phyloP scores from a whole-genome alignment of 768 basidiomycete species.

The Boletus rufocinnamomeus region DNA sequence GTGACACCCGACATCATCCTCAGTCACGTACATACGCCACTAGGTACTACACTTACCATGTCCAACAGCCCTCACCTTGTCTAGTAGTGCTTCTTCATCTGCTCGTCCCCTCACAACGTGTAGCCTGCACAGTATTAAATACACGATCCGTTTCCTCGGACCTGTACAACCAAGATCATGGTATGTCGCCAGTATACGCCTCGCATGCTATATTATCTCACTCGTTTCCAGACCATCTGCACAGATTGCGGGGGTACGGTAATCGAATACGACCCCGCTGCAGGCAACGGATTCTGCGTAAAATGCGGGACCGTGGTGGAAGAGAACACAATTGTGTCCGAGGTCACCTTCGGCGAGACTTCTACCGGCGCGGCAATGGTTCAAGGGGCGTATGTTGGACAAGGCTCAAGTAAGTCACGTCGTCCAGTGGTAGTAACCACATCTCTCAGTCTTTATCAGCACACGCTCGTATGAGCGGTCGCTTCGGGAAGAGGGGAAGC shows the following conservation, averaged over 20 bases:
- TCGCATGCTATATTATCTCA: background rate
- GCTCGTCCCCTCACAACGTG: background rate
- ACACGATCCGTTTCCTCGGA: background rate
- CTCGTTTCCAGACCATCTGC: slow-evolving; percentile 54
- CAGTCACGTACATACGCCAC: background rate
- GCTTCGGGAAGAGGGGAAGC: slow-evolving; percentile 76
- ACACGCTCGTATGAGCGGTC: slow-evolving; percentile 79
- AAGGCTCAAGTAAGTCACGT: slow-evolving; percentile 77
- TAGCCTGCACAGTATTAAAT: background rate
- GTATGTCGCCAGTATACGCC: slow-evolving; percentile 8
- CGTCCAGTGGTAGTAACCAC: background rate
- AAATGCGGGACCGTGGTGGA: slow-evolving; percentile 89
- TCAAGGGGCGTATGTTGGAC: slow-evolving; percentile 88
- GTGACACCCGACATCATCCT: background rate
- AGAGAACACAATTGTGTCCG: slow-evolving; percentile 91
- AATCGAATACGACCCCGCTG: slow-evolving; percentile 82
- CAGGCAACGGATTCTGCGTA: slow-evolving; percentile 84
- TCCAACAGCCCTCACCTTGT: background rate
- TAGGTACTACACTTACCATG: background rate
- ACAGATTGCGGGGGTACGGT: slow-evolving; percentile 80
- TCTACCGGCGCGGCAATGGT: slow-evolving; percentile 92
- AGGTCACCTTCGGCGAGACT: slow-evolving; percentile 95
- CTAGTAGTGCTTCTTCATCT: background rate
- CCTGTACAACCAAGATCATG: slow-evolving; percentile 13
- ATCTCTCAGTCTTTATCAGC: slow-evolving; percentile 44